Evolutionary conservation across 2,329 filamentous ascomycete species (phyloP).

Genomic region (Aspergillus niger): DNA sequence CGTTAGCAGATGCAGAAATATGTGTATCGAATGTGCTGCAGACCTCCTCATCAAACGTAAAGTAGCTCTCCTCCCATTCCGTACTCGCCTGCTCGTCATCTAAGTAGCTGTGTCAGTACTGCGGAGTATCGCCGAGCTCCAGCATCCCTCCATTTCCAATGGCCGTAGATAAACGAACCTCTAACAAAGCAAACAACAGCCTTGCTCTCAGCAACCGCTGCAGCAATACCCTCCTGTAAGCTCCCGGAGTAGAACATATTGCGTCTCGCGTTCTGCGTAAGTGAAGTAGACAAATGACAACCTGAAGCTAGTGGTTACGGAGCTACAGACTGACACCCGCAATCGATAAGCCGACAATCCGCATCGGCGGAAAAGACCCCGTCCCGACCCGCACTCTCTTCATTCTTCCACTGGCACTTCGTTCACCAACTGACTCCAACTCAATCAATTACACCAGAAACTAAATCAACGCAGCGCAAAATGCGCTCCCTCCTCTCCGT

Average conservation of each 20-base stretch:
- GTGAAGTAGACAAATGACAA: not conserved
- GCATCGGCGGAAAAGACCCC: not conserved
- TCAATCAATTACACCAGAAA: not conserved
- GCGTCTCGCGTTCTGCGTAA: not conserved
- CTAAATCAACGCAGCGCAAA: not conserved
- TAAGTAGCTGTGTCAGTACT: constrained; percentile 35
- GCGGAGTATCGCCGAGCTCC: constrained; percentile 13
- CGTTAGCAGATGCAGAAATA: constrained; percentile 8
- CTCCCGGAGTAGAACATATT: constrained; percentile 80
- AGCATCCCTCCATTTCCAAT: not conserved
- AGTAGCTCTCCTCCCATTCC: constrained; percentile 71
- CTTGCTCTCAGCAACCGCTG: constrained; percentile 73
- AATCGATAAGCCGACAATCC: not conserved
- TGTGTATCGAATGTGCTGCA: not conserved
- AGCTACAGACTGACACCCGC: not conserved
- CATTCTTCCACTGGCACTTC: not conserved
- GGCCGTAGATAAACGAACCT: constrained; percentile 52
- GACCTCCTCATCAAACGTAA: constrained; percentile 56
- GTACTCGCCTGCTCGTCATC: constrained; percentile 70
- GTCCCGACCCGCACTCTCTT: not conserved
- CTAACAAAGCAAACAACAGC: constrained; percentile 82
- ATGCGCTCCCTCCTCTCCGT: constrained; percentile 36
- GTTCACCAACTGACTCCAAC: too few relatives aligned
- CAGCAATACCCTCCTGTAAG: constrained; percentile 76
- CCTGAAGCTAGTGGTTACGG: not conserved